A percentile compares a stretch with the other conserved stretches of the same genome.
Conservation (phyloP, 176 grass and related monocot genomes). For the Hordeum marinum region DNA sequence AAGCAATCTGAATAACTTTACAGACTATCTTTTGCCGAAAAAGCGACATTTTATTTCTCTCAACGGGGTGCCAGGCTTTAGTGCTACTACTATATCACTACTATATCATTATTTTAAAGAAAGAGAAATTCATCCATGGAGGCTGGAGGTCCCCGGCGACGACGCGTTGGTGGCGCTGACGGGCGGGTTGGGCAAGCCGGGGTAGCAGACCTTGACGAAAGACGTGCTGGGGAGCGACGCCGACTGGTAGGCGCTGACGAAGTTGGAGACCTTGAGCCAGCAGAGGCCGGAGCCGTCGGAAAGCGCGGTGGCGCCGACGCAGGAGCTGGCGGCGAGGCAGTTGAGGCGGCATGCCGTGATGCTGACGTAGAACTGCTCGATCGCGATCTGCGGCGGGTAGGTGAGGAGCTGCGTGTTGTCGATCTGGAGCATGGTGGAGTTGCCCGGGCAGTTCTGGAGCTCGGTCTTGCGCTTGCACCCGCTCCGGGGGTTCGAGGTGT, state of each 20-base stretch:
- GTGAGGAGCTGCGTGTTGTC: conserved; percentile 84
- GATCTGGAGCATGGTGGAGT: conserved; percentile 80
- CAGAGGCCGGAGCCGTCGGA: conserved; percentile 86
- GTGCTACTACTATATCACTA: not conserved
- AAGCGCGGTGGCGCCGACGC: conserved; percentile 73
- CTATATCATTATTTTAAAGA: too few relatives aligned
- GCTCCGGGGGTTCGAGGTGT: conserved; percentile 10
- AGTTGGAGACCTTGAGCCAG: conserved; percentile 75
- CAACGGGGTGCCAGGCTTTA: not conserved
- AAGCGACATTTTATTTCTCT: not conserved
- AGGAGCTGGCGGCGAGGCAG: conserved; percentile 66
- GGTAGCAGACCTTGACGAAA: conserved; percentile 92
- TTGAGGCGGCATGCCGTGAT: conserved; percentile 81
- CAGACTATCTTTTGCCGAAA: not conserved
- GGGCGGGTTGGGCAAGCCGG: conserved; percentile 10
- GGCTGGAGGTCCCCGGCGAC: not conserved
- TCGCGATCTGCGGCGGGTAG: conserved; percentile 59
- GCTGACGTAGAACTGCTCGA: conserved; percentile 78
- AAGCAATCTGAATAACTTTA: too few relatives aligned
- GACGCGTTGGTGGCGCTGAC: not conserved
- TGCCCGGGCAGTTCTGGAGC: conserved; percentile 58
- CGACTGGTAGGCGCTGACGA: conserved; percentile 77
- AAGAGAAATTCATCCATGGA: not conserved
- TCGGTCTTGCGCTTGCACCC: conserved; percentile 54
- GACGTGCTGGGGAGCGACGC: conserved; percentile 77